These are phyloP conservation scores for Hypoxylon lenormandii DNA, from an alignment of 495 filamentous ascomycete species.

Conservation along the genomic window DNA sequence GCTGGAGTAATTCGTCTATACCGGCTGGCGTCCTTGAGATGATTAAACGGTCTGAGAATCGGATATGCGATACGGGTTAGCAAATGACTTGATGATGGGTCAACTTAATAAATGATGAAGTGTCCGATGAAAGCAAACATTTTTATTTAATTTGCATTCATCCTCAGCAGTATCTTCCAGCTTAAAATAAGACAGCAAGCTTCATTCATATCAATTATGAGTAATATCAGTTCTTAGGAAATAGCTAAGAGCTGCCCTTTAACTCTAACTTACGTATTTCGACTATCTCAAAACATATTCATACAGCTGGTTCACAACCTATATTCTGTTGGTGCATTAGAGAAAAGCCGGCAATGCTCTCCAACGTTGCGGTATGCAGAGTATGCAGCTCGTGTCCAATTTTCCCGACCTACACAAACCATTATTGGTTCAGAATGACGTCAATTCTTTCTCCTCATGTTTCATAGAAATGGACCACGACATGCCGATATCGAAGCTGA, in stretches of 20 bases:
- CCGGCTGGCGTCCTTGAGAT: constrained; percentile 24
- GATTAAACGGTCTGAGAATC: constrained; percentile 18
- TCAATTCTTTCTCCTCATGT: constrained; percentile 47
- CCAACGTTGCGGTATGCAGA: constrained; percentile 18
- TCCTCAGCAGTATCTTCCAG: no score
- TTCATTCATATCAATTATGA: constrained; percentile 1
- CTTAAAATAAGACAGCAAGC: not conserved
- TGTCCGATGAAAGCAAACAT: not conserved
- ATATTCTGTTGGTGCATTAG: not conserved
- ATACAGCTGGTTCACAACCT: not conserved
- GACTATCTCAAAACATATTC: not conserved
- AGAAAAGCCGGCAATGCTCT: not conserved
- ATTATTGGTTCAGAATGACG: constrained; percentile 45
- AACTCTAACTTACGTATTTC: no score
- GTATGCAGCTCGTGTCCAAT: constrained; percentile 40
- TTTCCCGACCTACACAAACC: constrained; percentile 26
- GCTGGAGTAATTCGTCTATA: constrained; percentile 11
- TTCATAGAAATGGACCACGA: constrained; percentile 46
- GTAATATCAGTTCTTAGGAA: not conserved
- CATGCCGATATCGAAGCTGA: constrained; percentile 38
- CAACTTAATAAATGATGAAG: constrained; percentile 29
- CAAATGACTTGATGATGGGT: constrained; percentile 38
- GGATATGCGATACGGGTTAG: constrained; percentile 32
- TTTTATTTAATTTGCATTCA: not conserved
- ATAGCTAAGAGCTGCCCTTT: not conserved